Conservation (phyloP, 208 protist species). For the Cochliopodium minus region DNA sequence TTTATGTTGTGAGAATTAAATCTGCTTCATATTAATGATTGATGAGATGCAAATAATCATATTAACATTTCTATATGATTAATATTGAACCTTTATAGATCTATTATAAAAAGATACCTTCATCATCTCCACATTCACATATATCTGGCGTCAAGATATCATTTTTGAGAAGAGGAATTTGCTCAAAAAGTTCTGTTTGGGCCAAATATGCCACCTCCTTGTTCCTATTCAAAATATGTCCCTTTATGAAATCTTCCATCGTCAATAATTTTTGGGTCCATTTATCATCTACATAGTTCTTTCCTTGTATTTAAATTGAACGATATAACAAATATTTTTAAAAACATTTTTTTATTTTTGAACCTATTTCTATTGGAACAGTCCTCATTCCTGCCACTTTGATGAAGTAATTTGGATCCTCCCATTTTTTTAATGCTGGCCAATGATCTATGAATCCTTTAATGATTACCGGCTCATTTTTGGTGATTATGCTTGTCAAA, state of each 20-base stretch:
- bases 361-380: constrained; percentile 1
- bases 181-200: constrained; percentile 1
- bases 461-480: too few species aligned
- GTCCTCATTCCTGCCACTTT: background rate
- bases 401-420: background rate
- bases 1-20: too few species aligned
- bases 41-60: too few species aligned
- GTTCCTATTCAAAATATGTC: background rate
- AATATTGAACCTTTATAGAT: too few species aligned
- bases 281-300: background rate
- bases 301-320: too few species aligned
- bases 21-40: too few species aligned
- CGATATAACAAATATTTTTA: too few species aligned
- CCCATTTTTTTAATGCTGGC: background rate
- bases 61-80: too few species aligned
- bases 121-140: background rate
- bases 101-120: too few species aligned
- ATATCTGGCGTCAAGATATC: background rate
- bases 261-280: constrained; percentile 1
- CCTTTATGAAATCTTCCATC: background rate
- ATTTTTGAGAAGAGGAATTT: background rate
- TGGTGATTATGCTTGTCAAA: too few species aligned
- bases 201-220: background rate
- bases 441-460: background rate
- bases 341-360: too few species aligned